Percentiles rank a stretch among this genome's conserved stretches.
These are phyloP conservation scores for Fusarium sarcochroum DNA, from an alignment of 2,329 filamentous ascomycete species.

Conservation along the genomic window DNA sequence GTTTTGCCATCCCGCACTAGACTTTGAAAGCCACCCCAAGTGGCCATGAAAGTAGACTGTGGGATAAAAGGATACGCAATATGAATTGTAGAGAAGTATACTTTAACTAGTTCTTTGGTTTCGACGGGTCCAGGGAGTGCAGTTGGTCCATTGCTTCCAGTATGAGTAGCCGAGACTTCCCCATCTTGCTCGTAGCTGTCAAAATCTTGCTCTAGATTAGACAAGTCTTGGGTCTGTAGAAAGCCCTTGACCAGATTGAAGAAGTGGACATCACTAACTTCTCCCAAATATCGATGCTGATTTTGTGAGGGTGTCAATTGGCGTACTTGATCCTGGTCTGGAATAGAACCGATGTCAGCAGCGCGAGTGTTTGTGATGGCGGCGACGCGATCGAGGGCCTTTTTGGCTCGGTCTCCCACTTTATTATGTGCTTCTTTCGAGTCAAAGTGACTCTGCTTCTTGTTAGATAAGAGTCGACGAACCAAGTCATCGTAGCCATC, in stretches of 20 bases:
- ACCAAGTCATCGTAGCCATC: background rate
- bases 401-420: background rate
- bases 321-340: background rate
- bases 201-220: background rate
- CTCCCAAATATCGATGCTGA: background rate
- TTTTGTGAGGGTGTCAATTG: background rate
- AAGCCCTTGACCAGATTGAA: constrained; percentile 3
- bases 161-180: background rate
- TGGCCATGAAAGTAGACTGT: background rate
- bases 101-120: background rate
- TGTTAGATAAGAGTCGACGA: background rate
- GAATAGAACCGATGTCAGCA: background rate
- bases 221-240: background rate
- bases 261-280: background rate
- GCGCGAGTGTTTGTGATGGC: background rate
- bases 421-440: background rate
- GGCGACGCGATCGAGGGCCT: background rate
- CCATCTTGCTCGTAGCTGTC: background rate
- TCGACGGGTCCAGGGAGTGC: background rate
- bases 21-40: too few relatives aligned
- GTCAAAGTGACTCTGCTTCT: background rate
- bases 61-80: constrained; percentile 1
- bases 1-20: background rate
- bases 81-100: background rate
- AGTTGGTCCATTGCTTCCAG: background rate